Conservation (phyloP, 352 stramenopile genomes). For the Phytophthora chlamydospora region DNA sequence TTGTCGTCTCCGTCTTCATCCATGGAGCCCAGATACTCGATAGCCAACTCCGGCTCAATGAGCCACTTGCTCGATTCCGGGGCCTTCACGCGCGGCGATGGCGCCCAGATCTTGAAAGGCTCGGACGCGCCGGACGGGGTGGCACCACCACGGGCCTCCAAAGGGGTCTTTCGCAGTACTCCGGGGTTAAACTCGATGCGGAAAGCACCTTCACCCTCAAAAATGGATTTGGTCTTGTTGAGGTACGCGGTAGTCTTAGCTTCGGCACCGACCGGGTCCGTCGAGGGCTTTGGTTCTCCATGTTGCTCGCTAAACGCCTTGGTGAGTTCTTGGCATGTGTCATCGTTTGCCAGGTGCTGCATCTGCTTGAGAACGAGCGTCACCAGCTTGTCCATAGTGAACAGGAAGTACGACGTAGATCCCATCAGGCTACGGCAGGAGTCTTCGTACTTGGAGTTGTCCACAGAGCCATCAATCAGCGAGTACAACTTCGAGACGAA, state of each 20-base stretch:
- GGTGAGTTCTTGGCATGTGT: constrained; percentile 80
- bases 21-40: constrained; percentile 84
- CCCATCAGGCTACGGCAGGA: constrained; percentile 90
- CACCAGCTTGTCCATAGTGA: constrained; percentile 93
- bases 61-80: constrained; percentile 85
- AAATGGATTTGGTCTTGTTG: constrained; percentile 79
- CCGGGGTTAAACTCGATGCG: constrained; percentile 87
- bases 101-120: constrained; percentile 84
- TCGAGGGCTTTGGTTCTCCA: constrained; percentile 32
- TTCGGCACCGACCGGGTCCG: constrained; percentile 37
- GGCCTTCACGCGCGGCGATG: constrained; percentile 74
- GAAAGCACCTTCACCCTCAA: constrained; percentile 84
- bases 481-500: constrained; percentile 90
- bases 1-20: constrained; percentile 76
- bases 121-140: constrained; percentile 48
- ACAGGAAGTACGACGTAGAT: constrained; percentile 91
- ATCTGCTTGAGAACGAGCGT: constrained; percentile 88
- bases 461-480: constrained; percentile 86
- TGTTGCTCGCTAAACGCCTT: constrained; percentile 75
- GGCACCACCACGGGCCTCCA: constrained; percentile 53
- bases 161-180: constrained; percentile 74
- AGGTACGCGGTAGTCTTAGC: constrained; percentile 58
- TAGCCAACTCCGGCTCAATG: constrained; percentile 73
- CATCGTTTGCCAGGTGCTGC: constrained; percentile 83
- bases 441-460: constrained; percentile 91